Evolutionary conservation across 2,329 filamentous ascomycete species (phyloP), one percentile per base, ranked within the genome.

Genomic region (Verticillium albo-atrum): DNA sequence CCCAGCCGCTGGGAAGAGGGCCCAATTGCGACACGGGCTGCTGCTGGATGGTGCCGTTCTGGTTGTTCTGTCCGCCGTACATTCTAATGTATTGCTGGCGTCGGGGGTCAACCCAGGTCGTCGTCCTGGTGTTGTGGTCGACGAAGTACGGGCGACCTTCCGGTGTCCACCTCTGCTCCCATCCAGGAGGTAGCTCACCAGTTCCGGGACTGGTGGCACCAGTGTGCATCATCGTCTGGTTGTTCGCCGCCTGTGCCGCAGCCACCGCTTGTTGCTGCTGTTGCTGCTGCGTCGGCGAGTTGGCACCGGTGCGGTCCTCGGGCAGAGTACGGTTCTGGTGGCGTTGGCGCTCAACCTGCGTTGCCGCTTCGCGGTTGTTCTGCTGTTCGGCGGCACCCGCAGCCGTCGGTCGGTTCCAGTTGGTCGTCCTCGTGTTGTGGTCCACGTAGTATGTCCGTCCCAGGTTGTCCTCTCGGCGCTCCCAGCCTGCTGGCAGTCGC

Each of bases 371-470:
- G 72, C 94, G 84, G 66, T 92, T 90, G 64, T 81, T 89, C 61
- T 92, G 86, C 67, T 90, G 87, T 63, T 93, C 89, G 55, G 86
- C 87, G 53, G 89, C 87, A 62, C 89, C 93, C 68, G 89, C 89
- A 61, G 88, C 88, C 42, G 91, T 90, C 7, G 95, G 95, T 61
- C 95, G 83, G 67, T 91, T 94, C 95, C 95, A 99, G 67, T 94
- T 98, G 1, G 95, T 99, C 58, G 95, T 94, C 68, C 95, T 84
- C 6, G 93, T 97, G 74, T 98, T 98, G 74, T 98, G 95, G 70
- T 99, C 95, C 57, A 99, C 95, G 72, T 98, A 99, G 72, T 99
- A 99, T 25, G 94, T 98, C 68, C 95, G 86, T 57, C 95, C 94
- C 51, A 98, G 76, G 67, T 97, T 95, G 72, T 99, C 95, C 74